phyloP scores from a whole-genome alignment of 2,329 filamentous ascomycete species.

The Ophiostoma novo-ulmi region DNA sequence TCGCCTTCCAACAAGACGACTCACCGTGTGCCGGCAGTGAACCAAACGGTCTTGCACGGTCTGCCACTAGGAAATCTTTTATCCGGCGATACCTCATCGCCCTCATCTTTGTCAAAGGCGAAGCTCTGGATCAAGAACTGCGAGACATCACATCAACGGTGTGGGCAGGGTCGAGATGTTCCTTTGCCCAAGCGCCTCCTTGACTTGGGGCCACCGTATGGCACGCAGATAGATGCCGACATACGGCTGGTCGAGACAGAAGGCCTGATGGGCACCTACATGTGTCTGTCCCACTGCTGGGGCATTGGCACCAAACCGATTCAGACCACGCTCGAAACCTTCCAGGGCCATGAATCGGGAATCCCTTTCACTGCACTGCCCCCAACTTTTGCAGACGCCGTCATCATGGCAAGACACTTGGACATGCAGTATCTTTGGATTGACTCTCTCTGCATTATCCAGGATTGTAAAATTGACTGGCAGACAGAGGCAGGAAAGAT shows the following conservation, averaged over 20 bases:
- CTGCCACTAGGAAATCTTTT: background rate
- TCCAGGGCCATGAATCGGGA: background rate
- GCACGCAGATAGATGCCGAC: background rate
- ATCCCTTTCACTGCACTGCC: background rate
- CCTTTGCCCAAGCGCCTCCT: background rate
- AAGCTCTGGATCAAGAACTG: background rate
- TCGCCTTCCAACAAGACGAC: background rate
- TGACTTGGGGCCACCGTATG: background rate
- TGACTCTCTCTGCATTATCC: constrained; percentile 5
- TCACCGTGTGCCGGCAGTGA: background rate
- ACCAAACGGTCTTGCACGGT: background rate
- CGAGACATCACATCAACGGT: background rate
- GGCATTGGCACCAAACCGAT: background rate
- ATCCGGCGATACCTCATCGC: background rate
- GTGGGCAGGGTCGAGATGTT: background rate
- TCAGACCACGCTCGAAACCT: background rate
- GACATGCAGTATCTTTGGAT: background rate
- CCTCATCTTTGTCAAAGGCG: background rate
- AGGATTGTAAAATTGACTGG: background rate
- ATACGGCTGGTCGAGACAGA: background rate
- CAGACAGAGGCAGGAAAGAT: background rate
- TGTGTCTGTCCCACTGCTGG: constrained; percentile 5
- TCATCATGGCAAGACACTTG: background rate
- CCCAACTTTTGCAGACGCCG: background rate
- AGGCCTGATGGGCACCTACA: background rate